Evolutionary conservation across 1,139 yeast species (phyloP).

Genomic region (Lodderomyces margitis): DNA sequence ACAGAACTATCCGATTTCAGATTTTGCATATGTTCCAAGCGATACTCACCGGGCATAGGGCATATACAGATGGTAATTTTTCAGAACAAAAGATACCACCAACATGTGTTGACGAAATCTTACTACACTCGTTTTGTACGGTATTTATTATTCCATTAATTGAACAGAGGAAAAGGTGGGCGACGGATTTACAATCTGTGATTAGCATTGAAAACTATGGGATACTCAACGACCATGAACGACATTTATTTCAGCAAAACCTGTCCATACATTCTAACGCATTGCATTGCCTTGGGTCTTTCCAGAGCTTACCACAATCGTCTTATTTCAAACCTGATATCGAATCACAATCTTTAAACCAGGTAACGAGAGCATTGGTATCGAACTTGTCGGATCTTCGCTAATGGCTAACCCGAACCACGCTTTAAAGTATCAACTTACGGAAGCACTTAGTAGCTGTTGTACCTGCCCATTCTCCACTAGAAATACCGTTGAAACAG

Average conservation of each 20-base stretch:
- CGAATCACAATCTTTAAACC: background rate
- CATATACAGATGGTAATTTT: background rate
- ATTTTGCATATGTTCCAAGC: slow-evolving; percentile 1
- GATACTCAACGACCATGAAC: background rate
- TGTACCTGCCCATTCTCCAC: too few species aligned
- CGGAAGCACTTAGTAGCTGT: too few species aligned
- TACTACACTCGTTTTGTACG: background rate
- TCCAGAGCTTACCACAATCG: background rate
- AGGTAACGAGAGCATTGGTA: background rate
- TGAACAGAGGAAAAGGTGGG: background rate
- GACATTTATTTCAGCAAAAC: background rate
- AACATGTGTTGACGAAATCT: background rate
- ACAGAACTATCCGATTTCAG: slow-evolving; percentile 2
- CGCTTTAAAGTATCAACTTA: too few species aligned
- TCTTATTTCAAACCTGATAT: background rate
- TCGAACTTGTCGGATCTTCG: background rate
- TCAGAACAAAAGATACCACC: background rate
- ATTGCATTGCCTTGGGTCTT: background rate
- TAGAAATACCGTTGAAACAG: too few species aligned
- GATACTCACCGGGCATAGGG: background rate
- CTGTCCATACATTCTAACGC: background rate
- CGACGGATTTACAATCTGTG: background rate
- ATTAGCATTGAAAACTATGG: background rate
- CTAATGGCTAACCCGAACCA: too few species aligned
- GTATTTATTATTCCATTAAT: background rate